phyloP scores from a whole-genome alignment of 352 stramenopile genomes.

The Globisporangium cylindrosporum region DNA sequence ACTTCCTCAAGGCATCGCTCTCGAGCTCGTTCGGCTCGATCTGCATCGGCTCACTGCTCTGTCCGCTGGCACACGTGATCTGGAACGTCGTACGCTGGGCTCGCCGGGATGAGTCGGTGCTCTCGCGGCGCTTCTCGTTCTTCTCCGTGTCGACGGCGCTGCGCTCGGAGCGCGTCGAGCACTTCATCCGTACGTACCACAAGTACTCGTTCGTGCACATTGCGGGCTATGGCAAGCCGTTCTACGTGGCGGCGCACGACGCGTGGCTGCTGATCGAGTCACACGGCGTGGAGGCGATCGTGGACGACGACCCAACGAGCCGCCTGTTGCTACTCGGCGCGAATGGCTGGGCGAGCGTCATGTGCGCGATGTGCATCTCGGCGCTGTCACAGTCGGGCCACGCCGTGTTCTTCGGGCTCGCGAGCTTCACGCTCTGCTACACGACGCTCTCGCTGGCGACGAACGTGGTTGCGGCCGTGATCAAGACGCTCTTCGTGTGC shows the following conservation, averaged over 20 bases:
- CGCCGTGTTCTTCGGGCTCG: slow-evolving; percentile 72
- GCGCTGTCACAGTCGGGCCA: slow-evolving; percentile 51
- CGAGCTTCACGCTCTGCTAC: slow-evolving; percentile 76
- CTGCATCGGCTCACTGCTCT: slow-evolving; percentile 79
- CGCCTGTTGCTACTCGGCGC: slow-evolving; percentile 65
- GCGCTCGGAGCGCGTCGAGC: slow-evolving; percentile 56
- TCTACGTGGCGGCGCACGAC: slow-evolving; percentile 74
- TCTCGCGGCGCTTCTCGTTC: slow-evolving; percentile 51
- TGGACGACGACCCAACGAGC: slow-evolving; percentile 83
- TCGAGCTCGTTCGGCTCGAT: slow-evolving; percentile 81
- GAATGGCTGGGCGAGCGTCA: slow-evolving; percentile 79
- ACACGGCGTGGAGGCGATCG: slow-evolving; percentile 81
- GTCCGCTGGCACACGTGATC: slow-evolving; percentile 68
- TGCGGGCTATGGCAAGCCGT: slow-evolving; percentile 77
- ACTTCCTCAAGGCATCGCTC: slow-evolving; percentile 64
- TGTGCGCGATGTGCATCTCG: slow-evolving; percentile 65
- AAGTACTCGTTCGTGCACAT: slow-evolving; percentile 87
- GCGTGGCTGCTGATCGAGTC: slow-evolving; percentile 75
- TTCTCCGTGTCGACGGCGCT: slow-evolving; percentile 20
- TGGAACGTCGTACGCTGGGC: slow-evolving; percentile 79
- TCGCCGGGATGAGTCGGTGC: slow-evolving; percentile 64
- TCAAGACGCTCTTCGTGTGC: slow-evolving; percentile 88
- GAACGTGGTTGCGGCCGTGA: slow-evolving; percentile 66
- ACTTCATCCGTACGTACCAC: slow-evolving; percentile 85
- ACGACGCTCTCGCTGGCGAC: slow-evolving; percentile 75